phyloP scores from a whole-genome alignment of 345 rosid species.

The Aethionema arabicum region DNA sequence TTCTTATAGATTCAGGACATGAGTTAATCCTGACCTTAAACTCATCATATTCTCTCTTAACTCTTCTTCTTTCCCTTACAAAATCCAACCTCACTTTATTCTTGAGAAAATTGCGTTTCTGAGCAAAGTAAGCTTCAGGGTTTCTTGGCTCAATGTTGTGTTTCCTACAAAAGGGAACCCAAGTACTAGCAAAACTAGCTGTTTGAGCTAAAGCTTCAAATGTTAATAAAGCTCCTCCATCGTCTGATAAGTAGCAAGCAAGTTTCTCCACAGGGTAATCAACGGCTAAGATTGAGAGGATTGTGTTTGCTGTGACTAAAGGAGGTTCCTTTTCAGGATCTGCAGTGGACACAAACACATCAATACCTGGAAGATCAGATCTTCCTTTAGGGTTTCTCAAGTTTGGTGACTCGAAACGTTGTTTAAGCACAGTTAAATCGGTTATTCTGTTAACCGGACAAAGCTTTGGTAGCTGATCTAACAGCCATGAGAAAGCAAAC shows the following conservation, averaged over 20 bases:
- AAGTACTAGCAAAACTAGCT: constrained; percentile 57
- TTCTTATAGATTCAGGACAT: constrained; percentile 51
- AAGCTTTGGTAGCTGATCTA: constrained; percentile 64
- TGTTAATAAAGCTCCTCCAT: constrained; percentile 58
- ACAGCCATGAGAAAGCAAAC: constrained; percentile 65
- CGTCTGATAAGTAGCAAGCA: constrained; percentile 62
- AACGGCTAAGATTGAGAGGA: constrained; percentile 57
- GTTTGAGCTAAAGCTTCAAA: constrained; percentile 66
- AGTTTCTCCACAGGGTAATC: constrained; percentile 63
- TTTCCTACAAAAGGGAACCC: constrained; percentile 28
- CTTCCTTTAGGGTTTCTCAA: constrained; percentile 60
- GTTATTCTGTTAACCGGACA: constrained; percentile 62
- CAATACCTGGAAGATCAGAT: constrained; percentile 62
- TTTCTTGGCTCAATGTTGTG: constrained; percentile 58
- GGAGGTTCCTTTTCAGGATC: constrained; percentile 70
- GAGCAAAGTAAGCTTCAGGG: constrained; percentile 61
- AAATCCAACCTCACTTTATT: constrained; percentile 57
- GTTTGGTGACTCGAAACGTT: constrained; percentile 55
- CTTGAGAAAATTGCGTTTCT: constrained; percentile 59
- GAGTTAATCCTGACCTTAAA: constrained; percentile 66
- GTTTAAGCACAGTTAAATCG: constrained; percentile 51
- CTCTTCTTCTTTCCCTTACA: constrained; percentile 64
- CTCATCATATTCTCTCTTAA: constrained; percentile 67
- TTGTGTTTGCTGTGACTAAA: constrained; percentile 60
- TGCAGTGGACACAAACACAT: constrained; percentile 60